Percentiles rank a stretch among this genome's conserved stretches.
These are phyloP conservation scores for Trametes pubescens DNA, from an alignment of 1,284 basidiomycete genomes.

Conservation along the genomic window DNA sequence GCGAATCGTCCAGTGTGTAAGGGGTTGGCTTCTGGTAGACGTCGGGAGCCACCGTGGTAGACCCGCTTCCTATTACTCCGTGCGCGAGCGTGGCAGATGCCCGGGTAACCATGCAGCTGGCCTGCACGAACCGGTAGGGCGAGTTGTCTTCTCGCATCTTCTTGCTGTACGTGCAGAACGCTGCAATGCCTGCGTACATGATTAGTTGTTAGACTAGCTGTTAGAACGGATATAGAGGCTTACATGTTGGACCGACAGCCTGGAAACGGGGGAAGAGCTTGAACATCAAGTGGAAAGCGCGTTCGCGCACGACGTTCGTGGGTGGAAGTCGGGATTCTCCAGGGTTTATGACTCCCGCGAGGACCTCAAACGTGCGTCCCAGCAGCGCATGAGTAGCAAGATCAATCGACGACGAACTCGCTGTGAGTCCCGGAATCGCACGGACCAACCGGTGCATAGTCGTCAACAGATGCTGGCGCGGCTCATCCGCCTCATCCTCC, in stretches of 20 bases:
- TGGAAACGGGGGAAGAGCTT: constrained; percentile 32
- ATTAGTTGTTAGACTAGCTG: too few relatives aligned
- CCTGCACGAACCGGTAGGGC: constrained; percentile 30
- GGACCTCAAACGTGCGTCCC: constrained; percentile 26
- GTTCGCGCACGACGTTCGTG: constrained; percentile 24
- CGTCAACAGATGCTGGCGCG: constrained; percentile 21
- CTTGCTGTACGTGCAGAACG: constrained; percentile 29
- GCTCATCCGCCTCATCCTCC: constrained; percentile 18
- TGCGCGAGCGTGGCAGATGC: constrained; percentile 25
- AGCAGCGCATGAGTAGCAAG: constrained; percentile 16
- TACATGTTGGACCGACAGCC: constrained; percentile 26
- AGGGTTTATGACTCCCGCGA: constrained; percentile 19
- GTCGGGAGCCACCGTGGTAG: background rate
- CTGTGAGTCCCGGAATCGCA: constrained; percentile 20
- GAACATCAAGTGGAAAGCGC: constrained; percentile 31
- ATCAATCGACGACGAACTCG: constrained; percentile 1
- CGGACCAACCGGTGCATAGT: constrained; percentile 30
- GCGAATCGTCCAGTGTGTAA: background rate
- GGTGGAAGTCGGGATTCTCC: constrained; percentile 10
- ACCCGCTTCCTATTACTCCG: background rate
- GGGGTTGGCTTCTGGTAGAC: background rate
- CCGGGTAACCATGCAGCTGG: constrained; percentile 28
- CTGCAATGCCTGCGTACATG: constrained; percentile 16
- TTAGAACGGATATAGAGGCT: background rate
- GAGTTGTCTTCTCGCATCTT: constrained; percentile 27